Evolutionary conservation across 768 basidiomycete genomes (phyloP).

Genomic region (Phaffia tasmanica): DNA sequence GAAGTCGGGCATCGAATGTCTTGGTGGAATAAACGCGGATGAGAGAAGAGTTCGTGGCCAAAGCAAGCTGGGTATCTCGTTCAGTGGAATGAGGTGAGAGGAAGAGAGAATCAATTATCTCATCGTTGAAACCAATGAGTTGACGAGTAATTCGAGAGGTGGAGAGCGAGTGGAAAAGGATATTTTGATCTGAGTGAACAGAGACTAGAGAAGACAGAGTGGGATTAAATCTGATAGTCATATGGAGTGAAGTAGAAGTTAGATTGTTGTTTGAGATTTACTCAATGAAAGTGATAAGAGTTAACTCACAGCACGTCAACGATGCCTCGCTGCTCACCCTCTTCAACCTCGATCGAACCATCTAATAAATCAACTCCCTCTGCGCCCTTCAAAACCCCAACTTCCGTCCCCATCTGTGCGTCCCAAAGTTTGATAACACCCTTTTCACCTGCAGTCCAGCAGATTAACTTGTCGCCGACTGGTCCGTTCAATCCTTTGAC

Average conservation of each 20-base stretch:
- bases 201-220: constrained; percentile 58
- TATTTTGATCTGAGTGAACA: constrained; percentile 92
- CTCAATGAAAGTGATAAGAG: constrained; percentile 8
- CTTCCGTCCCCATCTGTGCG: constrained; percentile 51
- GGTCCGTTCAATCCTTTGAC: constrained; percentile 40
- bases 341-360: constrained; percentile 44
- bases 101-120: constrained; percentile 82
- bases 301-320: constrained; percentile 62
- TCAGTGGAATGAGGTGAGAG: constrained; percentile 43
- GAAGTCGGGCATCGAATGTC: constrained; percentile 67
- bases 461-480: constrained; percentile 43
- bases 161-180: constrained; percentile 74
- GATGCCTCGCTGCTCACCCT: constrained; percentile 77
- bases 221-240: constrained; percentile 54
- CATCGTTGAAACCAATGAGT: constrained; percentile 93
- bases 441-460: constrained; percentile 87
- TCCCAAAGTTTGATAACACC: constrained; percentile 81
- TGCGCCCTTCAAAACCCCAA: constrained; percentile 48
- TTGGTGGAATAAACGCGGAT: constrained; percentile 75
- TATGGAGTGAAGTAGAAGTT: not conserved
- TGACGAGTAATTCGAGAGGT: constrained; percentile 59
- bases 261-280: constrained; percentile 21
- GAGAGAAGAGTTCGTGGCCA: constrained; percentile 95
- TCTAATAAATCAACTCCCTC: constrained; percentile 40
- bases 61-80: constrained; percentile 63